These are phyloP conservation scores for Volvariella surrecta DNA, from an alignment of 1,284 basidiomycete species.

Conservation along the genomic window DNA sequence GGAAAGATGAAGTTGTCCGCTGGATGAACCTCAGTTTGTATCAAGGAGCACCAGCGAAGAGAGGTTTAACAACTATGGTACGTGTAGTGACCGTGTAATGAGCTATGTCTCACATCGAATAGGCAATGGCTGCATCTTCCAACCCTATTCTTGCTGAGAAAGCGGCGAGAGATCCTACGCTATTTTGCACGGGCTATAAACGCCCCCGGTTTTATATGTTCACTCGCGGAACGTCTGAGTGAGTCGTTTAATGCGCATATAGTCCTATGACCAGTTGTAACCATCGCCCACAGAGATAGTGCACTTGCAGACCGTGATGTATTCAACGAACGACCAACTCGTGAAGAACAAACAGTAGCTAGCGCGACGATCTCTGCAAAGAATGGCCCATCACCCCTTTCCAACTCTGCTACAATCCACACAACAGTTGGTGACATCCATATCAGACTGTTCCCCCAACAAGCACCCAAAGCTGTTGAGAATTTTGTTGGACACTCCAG, in stretches of 20 bases:
- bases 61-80: slow-evolving; percentile 74
- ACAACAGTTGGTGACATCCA: slow-evolving; percentile 95
- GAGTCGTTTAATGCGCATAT: slow-evolving; percentile 20
- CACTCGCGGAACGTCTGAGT: slow-evolving; percentile 88
- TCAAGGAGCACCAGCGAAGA: slow-evolving; percentile 90
- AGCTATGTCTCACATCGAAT: slow-evolving; percentile 3
- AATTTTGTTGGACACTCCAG: slow-evolving; percentile 95
- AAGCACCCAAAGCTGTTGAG: slow-evolving; percentile 92
- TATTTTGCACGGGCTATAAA: slow-evolving; percentile 93
- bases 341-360: slow-evolving; percentile 92
- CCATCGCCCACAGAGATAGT: slow-evolving; percentile 50
- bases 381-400: slow-evolving; percentile 55
- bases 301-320: slow-evolving; percentile 91
- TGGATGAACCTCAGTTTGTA: slow-evolving; percentile 88
- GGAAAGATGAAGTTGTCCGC: slow-evolving; percentile 91
- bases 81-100: slow-evolving; percentile 18
- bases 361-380: slow-evolving; percentile 47
- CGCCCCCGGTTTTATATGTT: slow-evolving; percentile 96
- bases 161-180: slow-evolving; percentile 78
- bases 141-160: slow-evolving; percentile 91
- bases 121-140: slow-evolving; percentile 92
- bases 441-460: slow-evolving; percentile 83
- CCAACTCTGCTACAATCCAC: slow-evolving; percentile 83
- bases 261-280: too few relatives aligned
- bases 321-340: slow-evolving; percentile 96